Evolutionary conservation across 176 grass and related monocot genomes (phyloP).

Genomic region (Bolboschoenus planiculmis): DNA sequence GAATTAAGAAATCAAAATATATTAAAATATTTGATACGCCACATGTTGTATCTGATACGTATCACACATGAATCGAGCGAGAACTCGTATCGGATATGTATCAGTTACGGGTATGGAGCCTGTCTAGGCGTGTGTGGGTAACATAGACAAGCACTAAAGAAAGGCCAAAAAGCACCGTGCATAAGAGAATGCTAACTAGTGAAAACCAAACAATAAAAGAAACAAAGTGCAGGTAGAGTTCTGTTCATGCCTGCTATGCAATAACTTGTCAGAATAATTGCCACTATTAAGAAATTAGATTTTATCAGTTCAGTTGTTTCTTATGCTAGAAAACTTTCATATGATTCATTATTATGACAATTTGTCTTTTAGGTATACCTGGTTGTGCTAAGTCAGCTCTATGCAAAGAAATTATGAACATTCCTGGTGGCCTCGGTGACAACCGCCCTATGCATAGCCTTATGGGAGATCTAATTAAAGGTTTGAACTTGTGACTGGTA

Average conservation of each 20-base stretch:
- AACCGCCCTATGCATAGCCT: slow-evolving; percentile 80
- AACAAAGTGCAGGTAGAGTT: not conserved
- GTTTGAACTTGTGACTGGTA: slow-evolving; percentile 27
- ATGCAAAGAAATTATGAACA: slow-evolving; percentile 82
- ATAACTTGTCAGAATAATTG: not conserved
- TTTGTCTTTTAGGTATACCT: slow-evolving; percentile 70
- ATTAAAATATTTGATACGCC: too few relatives aligned
- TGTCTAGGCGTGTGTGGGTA: too few relatives aligned
- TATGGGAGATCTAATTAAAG: slow-evolving; percentile 98
- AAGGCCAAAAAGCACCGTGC: not conserved
- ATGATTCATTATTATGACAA: not conserved
- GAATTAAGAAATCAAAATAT: too few relatives aligned
- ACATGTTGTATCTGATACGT: too few relatives aligned
- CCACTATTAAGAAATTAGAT: not conserved
- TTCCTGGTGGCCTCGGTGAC: slow-evolving; percentile 68
- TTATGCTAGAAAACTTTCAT: not conserved
- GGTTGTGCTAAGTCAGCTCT: slow-evolving; percentile 96
- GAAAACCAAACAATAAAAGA: not conserved
- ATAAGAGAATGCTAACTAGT: not conserved
- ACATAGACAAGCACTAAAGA: not conserved
- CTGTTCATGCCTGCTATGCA: not conserved
- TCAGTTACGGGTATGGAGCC: too few relatives aligned
- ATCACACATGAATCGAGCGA: too few relatives aligned
- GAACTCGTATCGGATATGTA: too few relatives aligned
- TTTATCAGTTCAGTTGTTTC: slow-evolving; percentile 8